These are phyloP conservation scores for Trichoderma polysporum DNA, from an alignment of 2,329 filamentous ascomycete genomes.

Conservation along the genomic window DNA sequence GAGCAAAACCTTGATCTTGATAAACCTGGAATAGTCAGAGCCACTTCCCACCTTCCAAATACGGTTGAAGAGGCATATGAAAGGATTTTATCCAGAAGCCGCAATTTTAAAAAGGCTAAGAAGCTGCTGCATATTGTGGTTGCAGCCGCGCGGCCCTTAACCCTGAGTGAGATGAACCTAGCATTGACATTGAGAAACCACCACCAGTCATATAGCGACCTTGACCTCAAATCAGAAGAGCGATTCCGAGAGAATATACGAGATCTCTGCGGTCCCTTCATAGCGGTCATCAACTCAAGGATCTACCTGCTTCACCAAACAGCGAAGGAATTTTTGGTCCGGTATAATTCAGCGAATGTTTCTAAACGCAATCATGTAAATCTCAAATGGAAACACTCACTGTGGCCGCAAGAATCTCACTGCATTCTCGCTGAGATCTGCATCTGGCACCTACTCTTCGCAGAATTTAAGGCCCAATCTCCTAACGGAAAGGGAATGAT, in stretches of 20 bases:
- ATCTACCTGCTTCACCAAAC: constrained; percentile 30
- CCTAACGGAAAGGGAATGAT: neutral
- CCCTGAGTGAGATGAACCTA: constrained; percentile 27
- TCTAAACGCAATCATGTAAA: too few species aligned
- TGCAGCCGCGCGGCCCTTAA: constrained; percentile 27
- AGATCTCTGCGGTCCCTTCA: constrained; percentile 35
- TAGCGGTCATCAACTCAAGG: constrained; percentile 23
- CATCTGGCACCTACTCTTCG: constrained; percentile 15
- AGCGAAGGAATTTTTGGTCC: constrained; percentile 27
- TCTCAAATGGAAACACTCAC: constrained; percentile 22
- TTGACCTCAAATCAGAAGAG: constrained; percentile 11
- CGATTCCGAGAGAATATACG: constrained; percentile 24
- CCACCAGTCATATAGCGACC: constrained; percentile 16
- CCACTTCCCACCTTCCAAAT: constrained; percentile 22
- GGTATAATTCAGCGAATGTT: neutral
- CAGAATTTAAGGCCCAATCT: constrained; percentile 1
- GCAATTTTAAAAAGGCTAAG: constrained; percentile 13
- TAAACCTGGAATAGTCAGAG: constrained; percentile 7
- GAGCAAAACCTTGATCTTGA: constrained; percentile 13
- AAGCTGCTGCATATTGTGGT: constrained; percentile 29
- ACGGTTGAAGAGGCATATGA: constrained; percentile 31
- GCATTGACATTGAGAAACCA: constrained; percentile 23
- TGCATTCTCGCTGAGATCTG: constrained; percentile 23
- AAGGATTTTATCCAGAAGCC: constrained; percentile 27
- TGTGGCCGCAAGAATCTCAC: constrained; percentile 21